Evolutionary conservation across 768 basidiomycete species (phyloP), one percentile per base, ranked within the genome.

Genomic region (Tylopilus cervinicoccineus): DNA sequence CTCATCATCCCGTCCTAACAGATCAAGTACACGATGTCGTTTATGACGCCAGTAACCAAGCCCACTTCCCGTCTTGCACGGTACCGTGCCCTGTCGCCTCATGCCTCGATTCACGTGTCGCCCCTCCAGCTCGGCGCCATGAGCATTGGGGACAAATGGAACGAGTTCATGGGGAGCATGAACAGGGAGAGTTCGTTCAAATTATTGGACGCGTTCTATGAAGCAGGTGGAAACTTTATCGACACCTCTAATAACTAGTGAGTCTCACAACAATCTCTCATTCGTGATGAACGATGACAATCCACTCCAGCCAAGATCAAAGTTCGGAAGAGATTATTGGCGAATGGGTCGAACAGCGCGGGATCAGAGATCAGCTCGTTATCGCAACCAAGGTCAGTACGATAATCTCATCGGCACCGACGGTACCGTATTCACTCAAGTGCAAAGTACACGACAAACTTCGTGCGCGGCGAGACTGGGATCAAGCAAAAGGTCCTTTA

Each of bases 311-410:
- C 50, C 79, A 83, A 57, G 74, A 79, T 46, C 81, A 76, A 51
- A 55, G 71, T 12, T 80, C 78, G 4, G 82, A 86, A 56, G 54
- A 54, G 44, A 71, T 76, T 51, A 65, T 78, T 28, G 78, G 78
- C 10, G 78, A 78, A 55, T 79, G 78, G 77, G 72, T 69, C 51
- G 69, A 73, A 54, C 39, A 52, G n/a, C 64, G 73, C 16, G 66
- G 62, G 0, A 68, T 70, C 32, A 69, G 77, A 36, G 73, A 79
- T 50, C 74, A 76, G 47, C 67, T 79, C 8, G 65, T 78, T 50
- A 61, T 77, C 40, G 77, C 77, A 1, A 75, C 76, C 24, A 78
- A 72, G 68, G 70, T 70, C 28, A 0, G 53, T 24, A 6, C 4
- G 3, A 20, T 24, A 9, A 6, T 33, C 33, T 36, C 34, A 20